These are phyloP conservation scores for Micractinium conductrix DNA, from an alignment of 139 green algal species.

Conservation along the genomic window DNA sequence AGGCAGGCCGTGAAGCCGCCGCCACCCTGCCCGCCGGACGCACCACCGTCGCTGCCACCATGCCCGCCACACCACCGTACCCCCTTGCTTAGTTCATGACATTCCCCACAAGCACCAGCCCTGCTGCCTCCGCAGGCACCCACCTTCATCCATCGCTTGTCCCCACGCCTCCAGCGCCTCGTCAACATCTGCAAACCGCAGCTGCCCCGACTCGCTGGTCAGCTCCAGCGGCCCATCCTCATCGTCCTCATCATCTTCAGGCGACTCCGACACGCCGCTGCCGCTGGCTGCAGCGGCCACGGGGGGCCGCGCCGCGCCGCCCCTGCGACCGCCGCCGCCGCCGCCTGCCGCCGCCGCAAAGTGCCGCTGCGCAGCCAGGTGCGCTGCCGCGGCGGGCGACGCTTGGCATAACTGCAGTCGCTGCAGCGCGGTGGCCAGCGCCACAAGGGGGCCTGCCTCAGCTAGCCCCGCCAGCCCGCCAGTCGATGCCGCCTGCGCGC, in stretches of 20 bases:
- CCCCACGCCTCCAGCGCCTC: constrained; percentile 38
- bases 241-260: background rate
- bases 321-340: background rate
- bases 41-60: no score
- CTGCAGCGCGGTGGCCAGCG: constrained; percentile 8
- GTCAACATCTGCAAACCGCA: background rate
- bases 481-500: no score
- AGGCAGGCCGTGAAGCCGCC: background rate
- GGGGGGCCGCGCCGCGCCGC: no score
- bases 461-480: no score
- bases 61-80: no score
- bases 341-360: background rate
- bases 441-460: background rate
- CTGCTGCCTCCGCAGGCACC: background rate
- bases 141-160: constrained; percentile 45
- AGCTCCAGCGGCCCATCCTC: background rate
- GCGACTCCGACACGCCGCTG: background rate
- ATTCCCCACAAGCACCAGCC: no score
- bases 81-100: no score
- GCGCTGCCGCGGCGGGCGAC: background rate
- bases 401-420: constrained; percentile 2
- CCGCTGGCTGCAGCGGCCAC: background rate
- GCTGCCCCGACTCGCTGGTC: background rate
- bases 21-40: background rate
- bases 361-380: background rate